phyloP scores from a whole-genome alignment of 148 eudicot species.

The Pouteria glomerata region DNA sequence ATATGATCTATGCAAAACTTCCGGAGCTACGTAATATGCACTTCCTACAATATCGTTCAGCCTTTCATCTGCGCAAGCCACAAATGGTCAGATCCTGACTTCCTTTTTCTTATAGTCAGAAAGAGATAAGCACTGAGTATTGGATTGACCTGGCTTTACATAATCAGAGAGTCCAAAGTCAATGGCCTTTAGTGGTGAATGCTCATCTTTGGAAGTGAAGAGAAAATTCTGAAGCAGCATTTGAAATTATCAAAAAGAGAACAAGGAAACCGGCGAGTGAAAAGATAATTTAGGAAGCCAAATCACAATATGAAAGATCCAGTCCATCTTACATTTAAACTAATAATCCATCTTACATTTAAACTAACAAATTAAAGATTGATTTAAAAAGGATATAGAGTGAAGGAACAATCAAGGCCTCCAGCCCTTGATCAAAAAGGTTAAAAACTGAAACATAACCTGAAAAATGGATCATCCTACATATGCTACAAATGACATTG shows the following conservation, averaged over 20 bases:
- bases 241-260: slow-evolving; percentile 2
- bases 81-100: slow-evolving; percentile 19
- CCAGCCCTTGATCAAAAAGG: no score
- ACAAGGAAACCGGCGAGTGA: not conserved
- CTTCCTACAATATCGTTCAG: slow-evolving; percentile 95
- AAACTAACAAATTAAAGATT: not conserved
- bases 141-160: slow-evolving; percentile 79
- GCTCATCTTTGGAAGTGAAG: slow-evolving; percentile 69
- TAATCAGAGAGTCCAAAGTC: slow-evolving; percentile 97
- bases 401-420: not conserved
- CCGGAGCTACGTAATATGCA: slow-evolving; percentile 97
- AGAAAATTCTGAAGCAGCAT: slow-evolving; percentile 76
- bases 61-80: slow-evolving; percentile 68
- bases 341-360: no score
- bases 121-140: slow-evolving; percentile 4
- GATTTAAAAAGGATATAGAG: not conserved
- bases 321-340: not conserved
- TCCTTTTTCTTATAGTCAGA: not conserved
- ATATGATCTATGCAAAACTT: slow-evolving; percentile 90
- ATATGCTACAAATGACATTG: no score
- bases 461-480: no score
- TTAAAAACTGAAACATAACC: no score
- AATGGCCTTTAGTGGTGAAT: slow-evolving; percentile 79
- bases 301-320: not conserved
- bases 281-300: not conserved